Evolutionary conservation across 345 rosid species (phyloP), one percentile per base, ranked within the genome.

Genomic region (Cardiospermum halicacabum): DNA sequence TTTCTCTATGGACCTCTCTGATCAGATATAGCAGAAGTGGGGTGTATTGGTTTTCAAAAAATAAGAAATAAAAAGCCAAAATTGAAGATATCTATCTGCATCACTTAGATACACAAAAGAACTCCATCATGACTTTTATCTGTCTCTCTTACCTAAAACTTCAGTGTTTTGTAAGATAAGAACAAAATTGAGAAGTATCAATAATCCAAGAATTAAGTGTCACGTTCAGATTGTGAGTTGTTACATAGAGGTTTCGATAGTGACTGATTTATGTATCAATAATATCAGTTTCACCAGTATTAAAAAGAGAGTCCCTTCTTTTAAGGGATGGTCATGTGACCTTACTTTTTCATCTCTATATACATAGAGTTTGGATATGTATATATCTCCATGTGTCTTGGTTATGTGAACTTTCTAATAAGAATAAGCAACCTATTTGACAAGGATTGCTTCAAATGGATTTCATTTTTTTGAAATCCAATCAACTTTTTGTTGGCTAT

Each of bases 241-340:
- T 60, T 59, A 59, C 69, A 50, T 34, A 21, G 60, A 67, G 56
- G 28, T 39, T 26, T n/a, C 8, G 74, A 78, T 65, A 71, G 71
- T n/a, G 71, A 77, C 68, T 42, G 45, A 5, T 16, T n/a, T n/a
- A n/a, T n/a, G n/a, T n/a, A n/a, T n/a, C n/a, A n/a, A n/a, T n/a
- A n/a, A n/a, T n/a, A n/a, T n/a, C n/a, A n/a, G n/a, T n/a, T n/a
- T n/a, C n/a, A n/a, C 56, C 57, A 55, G 21, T 27, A 12, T 68
- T 53, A 42, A 39, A 22, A 7, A 24, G 15, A 25, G 7, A 32
- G 39, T 59, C 40, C 24, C 51, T 5, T 13, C 19, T 47, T 47
- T 4, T 47, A 16, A 47, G 51, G 51, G 51, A 24, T 31, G 53
- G 27, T 30, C 57, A 60, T 53, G 68, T 48, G 40, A n/a, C 25